Percentiles rank a stretch among this genome's conserved stretches.
Conservation (phyloP, 495 filamentous ascomycete species). For the Lasiosphaeriaceae sp. region DNA sequence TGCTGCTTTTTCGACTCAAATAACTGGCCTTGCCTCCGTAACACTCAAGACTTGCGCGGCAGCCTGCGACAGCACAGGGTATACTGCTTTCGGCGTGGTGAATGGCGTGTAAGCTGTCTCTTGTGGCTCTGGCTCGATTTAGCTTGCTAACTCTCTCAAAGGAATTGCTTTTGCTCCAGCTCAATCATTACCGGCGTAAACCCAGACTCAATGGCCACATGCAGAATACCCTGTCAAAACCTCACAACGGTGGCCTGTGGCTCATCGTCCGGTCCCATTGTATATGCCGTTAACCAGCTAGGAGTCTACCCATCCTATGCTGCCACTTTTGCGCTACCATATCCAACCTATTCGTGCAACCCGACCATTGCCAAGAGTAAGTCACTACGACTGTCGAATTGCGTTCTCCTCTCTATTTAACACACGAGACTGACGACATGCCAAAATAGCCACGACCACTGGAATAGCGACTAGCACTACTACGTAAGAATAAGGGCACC, state of each 20-base stretch:
- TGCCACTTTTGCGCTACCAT: neutral
- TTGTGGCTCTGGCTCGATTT: neutral
- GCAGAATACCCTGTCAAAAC: neutral
- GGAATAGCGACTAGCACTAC: neutral
- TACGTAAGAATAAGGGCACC: neutral
- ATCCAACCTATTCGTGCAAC: neutral
- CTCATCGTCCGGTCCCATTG: neutral
- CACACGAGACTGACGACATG: neutral
- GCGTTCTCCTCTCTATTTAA: too few relatives aligned
- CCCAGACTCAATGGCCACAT: constrained; percentile 3
- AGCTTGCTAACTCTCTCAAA: neutral
- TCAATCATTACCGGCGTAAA: neutral
- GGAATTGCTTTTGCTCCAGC: constrained; percentile 3
- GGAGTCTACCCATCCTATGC: constrained; percentile 1
- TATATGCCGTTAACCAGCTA: neutral
- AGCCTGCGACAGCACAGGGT: neutral
- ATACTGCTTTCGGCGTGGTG: constrained; percentile 1
- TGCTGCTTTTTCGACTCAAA: neutral
- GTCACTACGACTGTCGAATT: neutral
- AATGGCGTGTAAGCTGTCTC: constrained; percentile 2
- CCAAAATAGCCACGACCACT: neutral
- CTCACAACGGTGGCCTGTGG: neutral
- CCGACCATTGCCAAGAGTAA: neutral
- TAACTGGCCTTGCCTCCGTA: neutral
- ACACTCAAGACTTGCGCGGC: constrained; percentile 9